A percentile compares a stretch with the other conserved stretches of the same genome.
Conservation (phyloP, 1,284 basidiomycete species). For the Cryptococcus maquisensis region DNA sequence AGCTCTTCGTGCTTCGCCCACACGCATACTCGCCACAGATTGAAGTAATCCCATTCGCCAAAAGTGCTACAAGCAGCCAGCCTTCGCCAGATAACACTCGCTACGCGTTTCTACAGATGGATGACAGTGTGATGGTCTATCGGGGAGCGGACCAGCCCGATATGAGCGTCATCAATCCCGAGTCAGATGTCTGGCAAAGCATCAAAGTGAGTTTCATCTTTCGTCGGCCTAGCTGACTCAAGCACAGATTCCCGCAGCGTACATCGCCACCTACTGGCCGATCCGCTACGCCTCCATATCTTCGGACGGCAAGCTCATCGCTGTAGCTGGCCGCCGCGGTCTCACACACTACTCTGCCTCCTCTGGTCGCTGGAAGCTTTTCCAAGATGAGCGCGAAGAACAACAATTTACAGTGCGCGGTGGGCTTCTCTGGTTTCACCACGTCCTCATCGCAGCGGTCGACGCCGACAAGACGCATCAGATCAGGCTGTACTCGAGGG, state of each 20-base stretch:
- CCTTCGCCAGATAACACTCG: slow-evolving; percentile 67
- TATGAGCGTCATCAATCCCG: slow-evolving; percentile 97
- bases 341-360: slow-evolving; percentile 89
- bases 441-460: slow-evolving; percentile 86
- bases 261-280: slow-evolving; percentile 90
- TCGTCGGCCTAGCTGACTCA: slow-evolving; percentile 10
- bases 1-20: slow-evolving; percentile 64
- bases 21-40: slow-evolving; percentile 41
- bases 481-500: slow-evolving; percentile 94
- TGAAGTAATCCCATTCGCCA: slow-evolving; percentile 86
- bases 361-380: slow-evolving; percentile 94
- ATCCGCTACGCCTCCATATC: slow-evolving; percentile 90
- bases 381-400: slow-evolving; percentile 79
- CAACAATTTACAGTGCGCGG: slow-evolving; percentile 83
- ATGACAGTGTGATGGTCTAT: slow-evolving; percentile 91
- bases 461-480: slow-evolving; percentile 74
- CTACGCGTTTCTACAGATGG: slow-evolving; percentile 92
- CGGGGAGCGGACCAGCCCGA: slow-evolving; percentile 96
- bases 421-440: slow-evolving; percentile 94
- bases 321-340: slow-evolving; percentile 86
- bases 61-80: slow-evolving; percentile 86
- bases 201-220: slow-evolving; percentile 60
- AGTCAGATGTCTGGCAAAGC: slow-evolving; percentile 96
- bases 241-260: slow-evolving; percentile 67
- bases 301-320: slow-evolving; percentile 83